Base-by-base conservation (phyloP, 2,329 filamentous ascomycete species). In the Aspergillus floridensis region DNA sequence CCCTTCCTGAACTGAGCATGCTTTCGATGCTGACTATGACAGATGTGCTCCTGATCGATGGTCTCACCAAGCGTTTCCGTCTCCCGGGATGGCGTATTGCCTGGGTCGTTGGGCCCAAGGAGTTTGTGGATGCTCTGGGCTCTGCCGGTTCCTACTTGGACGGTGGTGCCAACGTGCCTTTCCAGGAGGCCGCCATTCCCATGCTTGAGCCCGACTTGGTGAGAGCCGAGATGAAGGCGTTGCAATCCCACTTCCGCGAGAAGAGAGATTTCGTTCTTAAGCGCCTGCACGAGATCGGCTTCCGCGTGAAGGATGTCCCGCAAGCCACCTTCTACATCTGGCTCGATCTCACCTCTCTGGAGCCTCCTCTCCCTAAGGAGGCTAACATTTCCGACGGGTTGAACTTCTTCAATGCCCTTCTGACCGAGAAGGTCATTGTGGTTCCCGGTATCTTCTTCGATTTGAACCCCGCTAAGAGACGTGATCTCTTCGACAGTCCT, bases 371-470 rank as follows among this genome's bases (percentile, higher is more conserved):
- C 85, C 67, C 87, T 82, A 75, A 64, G 16, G 68, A 74, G 58
- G 74, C 93, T 0, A 85, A 87, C 62, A 96, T 98, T 74, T 88
- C 90, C 60, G 93, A 98, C 74, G 93, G 93, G 8, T 81, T 98
- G 70, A 96, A 96, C 80, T 98, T 98, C 84, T 97, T 98, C 86
- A 87, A 95, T 74, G 92, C 92, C 31, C 95, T 95, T 72, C 81
- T 98, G 49, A 87, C 90, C 71, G 92, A 97, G 81, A 96, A 96
- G 83, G 91, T 96, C 66, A 97, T 97, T 71, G 92, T 97, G 19
- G 93, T 98, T 4, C 93, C 93, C 0, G 93, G 93, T 61, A 98
- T 98, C 76, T 98, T 98, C 84, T 98, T 98, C 75, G 93, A 98
- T 71, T 79, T 98, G 65, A 98, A 98, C 80, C 93, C 93, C 4